Base-by-base conservation (phyloP, 768 basidiomycete species). In the Podaxis carcinomalis region DNA sequence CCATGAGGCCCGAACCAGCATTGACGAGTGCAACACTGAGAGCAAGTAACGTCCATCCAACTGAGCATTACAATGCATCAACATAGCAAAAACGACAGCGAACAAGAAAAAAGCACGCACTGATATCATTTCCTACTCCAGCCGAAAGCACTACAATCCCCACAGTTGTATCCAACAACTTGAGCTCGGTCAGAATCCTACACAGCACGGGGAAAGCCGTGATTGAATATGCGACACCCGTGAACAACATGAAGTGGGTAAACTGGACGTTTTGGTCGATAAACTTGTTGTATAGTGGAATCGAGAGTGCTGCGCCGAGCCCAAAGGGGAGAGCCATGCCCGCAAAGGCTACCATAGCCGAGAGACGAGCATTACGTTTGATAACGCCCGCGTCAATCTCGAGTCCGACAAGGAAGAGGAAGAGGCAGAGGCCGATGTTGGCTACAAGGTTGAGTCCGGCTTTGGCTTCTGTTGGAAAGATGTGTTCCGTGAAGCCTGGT, bases 131-230 rank as follows among this genome's bases (percentile, higher is more conserved):
- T 5, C 88, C 93, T 2, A 98, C 92, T 9, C 95, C 96, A 0
- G 95, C 94, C 1, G 92, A 92, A 21, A 99, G 83, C 1, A 95
- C 95, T 25, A 97, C 87, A 62, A 97, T 88, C 4, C 95, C 97
- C 39, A 99, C 93, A 0, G 86, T 88, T 0, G 93, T 97, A 62
- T 95, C 90, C 63, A 98, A 80, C 1, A 99, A 78, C 72, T 95
- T 94, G 58, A 96, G 83, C 69, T 97, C 95, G 1, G 90, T 90
- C 49, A 98, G 78, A 73, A 97, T 90, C 63, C 95, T 82, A 72
- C 90, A 93, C 5, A 94, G 78, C 1, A 94, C 89, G 0, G 93
- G 92, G 64, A 93, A 92, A 0, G 91, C 92, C 0, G 91, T 93
- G 67, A 93, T 93, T 2, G 89, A 88, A 75, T 88, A 94, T 0